A percentile compares a stretch with the other conserved stretches of the same genome.
These are phyloP conservation scores for Pugionium dolabratum DNA, from an alignment of 345 rosid genomes.

Conservation along the genomic window DNA sequence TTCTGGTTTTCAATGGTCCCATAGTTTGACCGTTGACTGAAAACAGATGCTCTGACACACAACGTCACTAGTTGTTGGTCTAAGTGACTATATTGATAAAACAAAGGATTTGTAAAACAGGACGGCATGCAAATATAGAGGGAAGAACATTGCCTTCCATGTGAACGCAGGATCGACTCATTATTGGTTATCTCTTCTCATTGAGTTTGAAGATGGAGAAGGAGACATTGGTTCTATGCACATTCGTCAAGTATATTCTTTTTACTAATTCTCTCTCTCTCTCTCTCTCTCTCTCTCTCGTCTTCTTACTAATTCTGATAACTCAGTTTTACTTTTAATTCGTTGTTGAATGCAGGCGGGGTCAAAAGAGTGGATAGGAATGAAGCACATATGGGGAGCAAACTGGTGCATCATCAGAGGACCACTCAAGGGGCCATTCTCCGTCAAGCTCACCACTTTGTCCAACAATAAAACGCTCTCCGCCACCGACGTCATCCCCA, in stretches of 20 bases:
- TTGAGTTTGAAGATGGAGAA: conserved; percentile 93
- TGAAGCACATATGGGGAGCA: conserved; percentile 99
- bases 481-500: conserved; percentile 79
- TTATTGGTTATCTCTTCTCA: conserved; percentile 86
- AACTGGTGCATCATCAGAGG: conserved; percentile 74
- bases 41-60: conserved; percentile 11
- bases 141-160: conserved; percentile 82
- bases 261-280: not conserved
- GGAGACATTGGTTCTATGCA: conserved; percentile 98
- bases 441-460: conserved; percentile 79
- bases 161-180: conserved; percentile 87
- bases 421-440: conserved; percentile 87
- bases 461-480: conserved; percentile 69
- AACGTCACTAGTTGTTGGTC: not conserved
- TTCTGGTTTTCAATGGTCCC: conserved; percentile 24
- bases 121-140: conserved; percentile 83
- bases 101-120: conserved; percentile 36
- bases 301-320: not conserved
- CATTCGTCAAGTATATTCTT: conserved; percentile 61
- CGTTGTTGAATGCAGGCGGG: conserved; percentile 48
- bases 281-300: not conserved
- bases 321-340: not conserved
- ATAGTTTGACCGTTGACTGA: conserved; percentile 34
- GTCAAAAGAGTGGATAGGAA: conserved; percentile 70
- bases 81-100: too few relatives aligned